Evolutionary conservation across 768 basidiomycete genomes (phyloP), one percentile per base, ranked within the genome.

Genomic region (Guyanaporus albipodus): DNA sequence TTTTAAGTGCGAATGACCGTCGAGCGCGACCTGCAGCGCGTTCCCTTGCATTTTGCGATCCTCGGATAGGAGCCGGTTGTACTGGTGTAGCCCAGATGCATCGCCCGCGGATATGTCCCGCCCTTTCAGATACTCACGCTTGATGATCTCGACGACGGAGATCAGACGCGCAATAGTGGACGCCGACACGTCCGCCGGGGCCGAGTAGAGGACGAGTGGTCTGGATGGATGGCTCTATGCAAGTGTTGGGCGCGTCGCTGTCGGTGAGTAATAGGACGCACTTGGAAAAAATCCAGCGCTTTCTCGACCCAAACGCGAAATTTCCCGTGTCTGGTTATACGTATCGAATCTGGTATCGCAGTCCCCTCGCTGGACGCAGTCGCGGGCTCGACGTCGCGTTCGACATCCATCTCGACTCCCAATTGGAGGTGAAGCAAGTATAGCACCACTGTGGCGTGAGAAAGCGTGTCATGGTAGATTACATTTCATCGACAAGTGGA

Each of bases 121-220:
- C 14, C 60, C 61, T 45, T 80, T 80, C 44, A 87, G 50, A 58
- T 81, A 91, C 59, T 91, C 86, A 22, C 91, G 78, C 59, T 92
- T 92, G 56, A 91, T 78, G 46, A 92, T 87, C 64, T 94, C 91
- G 1, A 81, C 82, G 4, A 90, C 85, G 1, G 83, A 80, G 29
- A 93, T 71, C 8, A 94, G 73, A 1, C 84, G 78, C 0, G 87
- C 80, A 28, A 70, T 66, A 0, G 77, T 73, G 3, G 70, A 65
- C 14, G 63, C 59, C 4, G 65, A 66, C 37, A 66, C 58, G 26
- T 58, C 38, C 4, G 64, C 57, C 4, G 83, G 83, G 4, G 81
- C 65, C 0, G 84, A 85, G 56, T 86, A 83, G 14, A 87, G 64
- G 4, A 77, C 70, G 19, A 86, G 56, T 1, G 79, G 73, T 44